Evolutionary conservation across 2,329 filamentous ascomycete species (phyloP).

Genomic region (Stagonosporopsis rhizophila): DNA sequence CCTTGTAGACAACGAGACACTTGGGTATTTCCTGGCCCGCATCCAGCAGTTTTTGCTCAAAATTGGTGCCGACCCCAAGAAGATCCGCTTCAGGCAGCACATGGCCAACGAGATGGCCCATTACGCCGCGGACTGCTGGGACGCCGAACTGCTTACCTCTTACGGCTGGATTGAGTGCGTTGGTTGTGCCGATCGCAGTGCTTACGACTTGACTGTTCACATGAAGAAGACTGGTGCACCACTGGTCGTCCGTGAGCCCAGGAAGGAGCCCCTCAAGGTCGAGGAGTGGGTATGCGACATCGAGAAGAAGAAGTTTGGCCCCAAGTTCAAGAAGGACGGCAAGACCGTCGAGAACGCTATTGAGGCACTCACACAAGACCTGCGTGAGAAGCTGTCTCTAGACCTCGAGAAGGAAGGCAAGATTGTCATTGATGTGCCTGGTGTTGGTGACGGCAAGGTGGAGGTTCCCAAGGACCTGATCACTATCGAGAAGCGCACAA

Average conservation of each 20-base stretch:
- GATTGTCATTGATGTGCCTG: slow-evolving; percentile 76
- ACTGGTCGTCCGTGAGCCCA: slow-evolving; percentile 81
- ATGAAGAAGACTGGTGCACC: slow-evolving; percentile 89
- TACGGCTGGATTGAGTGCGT: slow-evolving; percentile 99
- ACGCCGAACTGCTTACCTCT: slow-evolving; percentile 88
- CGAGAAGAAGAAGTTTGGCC: slow-evolving; percentile 95
- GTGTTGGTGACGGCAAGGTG: slow-evolving; percentile 73
- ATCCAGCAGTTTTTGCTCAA: slow-evolving; percentile 90
- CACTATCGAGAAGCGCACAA: slow-evolving; percentile 81
- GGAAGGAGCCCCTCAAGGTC: slow-evolving; percentile 77
- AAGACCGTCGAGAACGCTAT: slow-evolving; percentile 84
- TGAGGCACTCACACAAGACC: slow-evolving; percentile 75
- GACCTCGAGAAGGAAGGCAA: slow-evolving; percentile 76
- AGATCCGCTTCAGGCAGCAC: slow-evolving; percentile 96
- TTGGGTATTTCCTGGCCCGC: slow-evolving; percentile 95
- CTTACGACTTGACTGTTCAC: slow-evolving; percentile 92
- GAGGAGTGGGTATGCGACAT: slow-evolving; percentile 89
- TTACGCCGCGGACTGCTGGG: slow-evolving; percentile 97
- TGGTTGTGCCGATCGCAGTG: slow-evolving; percentile 93
- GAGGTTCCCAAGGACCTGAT: slow-evolving; percentile 81
- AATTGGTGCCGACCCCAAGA: slow-evolving; percentile 84
- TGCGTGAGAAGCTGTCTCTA: slow-evolving; percentile 80
- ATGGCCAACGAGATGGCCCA: slow-evolving; percentile 93
- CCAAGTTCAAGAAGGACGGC: slow-evolving; percentile 88
- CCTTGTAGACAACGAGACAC: slow-evolving; percentile 94